Evolutionary conservation across 106 monocot species (phyloP), one percentile per base, ranked within the genome.

Genomic region (Allium fistulosum): DNA sequence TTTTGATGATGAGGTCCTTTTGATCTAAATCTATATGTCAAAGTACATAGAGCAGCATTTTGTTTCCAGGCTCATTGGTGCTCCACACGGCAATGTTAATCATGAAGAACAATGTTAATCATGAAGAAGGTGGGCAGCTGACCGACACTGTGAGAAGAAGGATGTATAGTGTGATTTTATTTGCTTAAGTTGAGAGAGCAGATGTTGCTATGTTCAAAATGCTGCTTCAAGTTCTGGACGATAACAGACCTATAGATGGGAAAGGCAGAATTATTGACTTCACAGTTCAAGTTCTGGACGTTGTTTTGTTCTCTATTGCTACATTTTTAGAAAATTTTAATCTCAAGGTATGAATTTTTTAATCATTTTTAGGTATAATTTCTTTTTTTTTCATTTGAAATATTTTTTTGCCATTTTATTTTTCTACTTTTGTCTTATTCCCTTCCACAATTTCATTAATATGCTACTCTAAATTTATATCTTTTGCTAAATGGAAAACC

Each of bases 21-120:
- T 91, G 0, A 50, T 91, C 48, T 79, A 85, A 12, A 86, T 96
- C 3, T 91, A 96, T 62, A 96, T 96, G 95, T 88, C 91, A 0
- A 91, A 91, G 46, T 96, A 96, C 70, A 91, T 96, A 91, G 91
- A 91, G 77, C 95, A 95, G 62, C 87, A 95, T 51, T 95, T 87
- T 7, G 85, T 95, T 46, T 65, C 95, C 3, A 69, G 91, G 2
- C 81, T 95, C 7, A 95, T 95, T 16, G 91, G 95, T 27, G 95
- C 95, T 11, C 95, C 22, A 22, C 22, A 1, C 22, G 22, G 22
- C 22, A 0, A 22, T 22, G 22, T 22, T 22, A 22, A 22, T 10
- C 81, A 88, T 37, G 87, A 87, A 12, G 87, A 87, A 66, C 22
- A 0, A 22, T 22, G 22, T 22, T 22, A 22, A 22, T 10, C 81